These are phyloP conservation scores for Coemansia sp. DNA, from an alignment of 192 early-diverging fungal species.

Conservation along the genomic window DNA sequence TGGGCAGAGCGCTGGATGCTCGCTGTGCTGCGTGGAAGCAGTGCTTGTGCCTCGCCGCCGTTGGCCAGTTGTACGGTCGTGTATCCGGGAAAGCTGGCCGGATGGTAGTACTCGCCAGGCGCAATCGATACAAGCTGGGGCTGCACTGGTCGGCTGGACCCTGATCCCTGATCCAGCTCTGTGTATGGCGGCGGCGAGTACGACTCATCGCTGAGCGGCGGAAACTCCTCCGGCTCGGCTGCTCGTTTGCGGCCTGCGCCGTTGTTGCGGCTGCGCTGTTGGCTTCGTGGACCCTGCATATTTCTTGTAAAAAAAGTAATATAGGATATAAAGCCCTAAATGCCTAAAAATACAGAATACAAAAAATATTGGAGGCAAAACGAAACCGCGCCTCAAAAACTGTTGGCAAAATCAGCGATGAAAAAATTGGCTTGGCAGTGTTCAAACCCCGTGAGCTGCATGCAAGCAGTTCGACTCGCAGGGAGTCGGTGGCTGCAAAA, in stretches of 20 bases:
- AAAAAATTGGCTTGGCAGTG: background rate
- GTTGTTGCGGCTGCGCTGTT: background rate
- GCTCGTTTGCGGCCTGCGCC: background rate
- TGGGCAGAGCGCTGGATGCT: background rate
- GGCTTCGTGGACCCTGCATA: constrained; percentile 16
- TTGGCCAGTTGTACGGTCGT: constrained; percentile 29
- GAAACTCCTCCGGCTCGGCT: constrained; percentile 25
- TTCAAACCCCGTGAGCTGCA: background rate
- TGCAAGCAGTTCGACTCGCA: constrained; percentile 1
- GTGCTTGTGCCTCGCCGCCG: constrained; percentile 22
- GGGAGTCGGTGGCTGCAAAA: background rate
- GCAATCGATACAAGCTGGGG: background rate
- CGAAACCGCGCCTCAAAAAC: background rate
- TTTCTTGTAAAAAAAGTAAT: background rate
- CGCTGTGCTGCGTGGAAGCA: constrained; percentile 10
- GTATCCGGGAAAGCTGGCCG: constrained; percentile 52
- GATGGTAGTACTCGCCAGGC: constrained; percentile 37
- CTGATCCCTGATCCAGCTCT: background rate
- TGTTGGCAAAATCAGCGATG: background rate
- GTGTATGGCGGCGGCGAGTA: constrained; percentile 15
- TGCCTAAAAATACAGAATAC: background rate
- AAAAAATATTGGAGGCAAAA: background rate
- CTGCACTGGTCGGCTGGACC: background rate
- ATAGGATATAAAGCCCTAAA: background rate
- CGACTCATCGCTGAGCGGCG: constrained; percentile 17